A percentile compares a stretch with the other conserved stretches of the same genome.
These are phyloP conservation scores for Aspergillus flavus DNA, from an alignment of 2,329 filamentous ascomycete genomes.

Conservation along the genomic window DNA sequence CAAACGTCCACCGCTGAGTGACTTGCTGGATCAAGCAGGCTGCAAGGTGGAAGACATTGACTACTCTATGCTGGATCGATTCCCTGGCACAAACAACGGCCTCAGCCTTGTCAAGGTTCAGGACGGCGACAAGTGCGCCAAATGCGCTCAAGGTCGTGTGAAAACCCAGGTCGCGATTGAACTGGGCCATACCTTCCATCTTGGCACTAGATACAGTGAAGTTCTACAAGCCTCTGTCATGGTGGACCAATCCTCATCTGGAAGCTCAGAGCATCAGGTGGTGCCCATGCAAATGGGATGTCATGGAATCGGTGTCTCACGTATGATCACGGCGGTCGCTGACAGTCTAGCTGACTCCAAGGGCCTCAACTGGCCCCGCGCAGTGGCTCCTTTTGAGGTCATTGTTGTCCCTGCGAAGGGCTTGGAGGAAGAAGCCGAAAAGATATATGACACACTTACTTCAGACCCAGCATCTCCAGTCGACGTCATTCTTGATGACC, in stretches of 20 bases:
- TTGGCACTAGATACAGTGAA: slow-evolving; percentile 83
- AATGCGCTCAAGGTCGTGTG: slow-evolving; percentile 66
- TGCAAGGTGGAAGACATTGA: slow-evolving; percentile 34
- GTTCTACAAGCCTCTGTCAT: slow-evolving; percentile 69
- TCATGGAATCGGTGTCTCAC: slow-evolving; percentile 90
- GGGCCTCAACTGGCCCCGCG: slow-evolving; percentile 85
- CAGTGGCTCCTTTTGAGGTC: slow-evolving; percentile 81
- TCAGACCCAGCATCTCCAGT: slow-evolving; percentile 35
- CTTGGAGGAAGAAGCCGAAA: slow-evolving; percentile 52
- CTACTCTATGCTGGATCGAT: slow-evolving; percentile 39
- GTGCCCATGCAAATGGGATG: slow-evolving; percentile 88
- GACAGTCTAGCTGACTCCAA: slow-evolving; percentile 70
- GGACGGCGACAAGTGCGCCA: slow-evolving; percentile 72
- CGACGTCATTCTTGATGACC: slow-evolving; percentile 76
- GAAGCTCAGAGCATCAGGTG: slow-evolving; percentile 32
- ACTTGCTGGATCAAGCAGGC: slow-evolving; percentile 33
- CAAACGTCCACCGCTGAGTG: slow-evolving; percentile 41
- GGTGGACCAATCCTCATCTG: slow-evolving; percentile 36
- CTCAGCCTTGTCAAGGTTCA: slow-evolving; percentile 68
- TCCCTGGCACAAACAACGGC: slow-evolving; percentile 43
- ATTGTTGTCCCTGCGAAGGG: slow-evolving; percentile 62
- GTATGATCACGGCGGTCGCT: slow-evolving; percentile 84
- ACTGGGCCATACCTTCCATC: slow-evolving; percentile 91
- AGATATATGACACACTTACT: slow-evolving; percentile 66
- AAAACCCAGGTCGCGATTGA: slow-evolving; percentile 76